Base-by-base conservation (phyloP, 148 eudicot species). In the Cornus controversa region DNA sequence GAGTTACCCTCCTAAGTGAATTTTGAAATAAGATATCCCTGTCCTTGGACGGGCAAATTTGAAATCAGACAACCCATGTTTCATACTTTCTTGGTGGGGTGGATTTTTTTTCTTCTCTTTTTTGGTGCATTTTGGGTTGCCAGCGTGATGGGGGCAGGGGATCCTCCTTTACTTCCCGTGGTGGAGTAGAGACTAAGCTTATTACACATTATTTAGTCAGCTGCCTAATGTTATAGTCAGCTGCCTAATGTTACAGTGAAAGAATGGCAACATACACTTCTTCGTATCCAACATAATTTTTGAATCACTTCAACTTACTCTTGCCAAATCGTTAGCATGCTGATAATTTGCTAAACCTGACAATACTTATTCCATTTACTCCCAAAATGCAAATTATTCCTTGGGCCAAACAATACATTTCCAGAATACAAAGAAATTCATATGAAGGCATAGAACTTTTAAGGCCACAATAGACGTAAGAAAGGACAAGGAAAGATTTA, bases 401-500 rank as follows among this genome's bases (percentile, higher is more conserved):
- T 3, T 25, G 45, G 37, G 14, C 58, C 36, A 40, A 40, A 40
- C 45, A 40, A 40, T 36, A 62, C 10, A 65, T 37, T 36, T 37
- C 37, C 69, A 37, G 20, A 64, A 63, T 47, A 24, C 58, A 73
- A 10, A 7, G 45, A 6, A 47, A 66, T 50, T 18, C 28, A 6
- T 10, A 20, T 24, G 27, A 77, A 37, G 29, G 54, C 20, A 50
- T 60, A 20, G 64, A 60, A 60, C 64, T 18, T 20, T 60, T 22
- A 60, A 60, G 6, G 24, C 24, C 64, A 60, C 8, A 60, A 60
- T 60, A 20, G 24, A 60, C 7, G 67, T 4, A 53, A 45, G 2
- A 58, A 54, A 54, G 60, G 11, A 11, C 8, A 18, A 40, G 72
- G 67, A 62, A 69, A 64, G 37, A n/a, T 66, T 67, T n/a, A 75